phyloP scores from a whole-genome alignment of 257 asterid genomes.

The Solanum microdontum region DNA sequence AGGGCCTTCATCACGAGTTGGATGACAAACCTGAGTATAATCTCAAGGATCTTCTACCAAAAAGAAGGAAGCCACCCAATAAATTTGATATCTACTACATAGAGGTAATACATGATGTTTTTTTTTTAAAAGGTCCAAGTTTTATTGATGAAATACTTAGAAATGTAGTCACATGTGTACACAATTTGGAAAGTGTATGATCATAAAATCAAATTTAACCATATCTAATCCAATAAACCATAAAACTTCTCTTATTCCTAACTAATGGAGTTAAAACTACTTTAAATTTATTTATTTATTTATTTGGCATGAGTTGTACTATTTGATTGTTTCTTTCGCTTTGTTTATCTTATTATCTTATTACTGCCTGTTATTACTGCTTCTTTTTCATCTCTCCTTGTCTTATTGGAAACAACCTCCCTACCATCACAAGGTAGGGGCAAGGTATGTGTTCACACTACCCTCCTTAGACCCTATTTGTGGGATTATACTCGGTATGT shows the following conservation, averaged over 20 bases:
- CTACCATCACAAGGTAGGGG: background rate
- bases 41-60: slow-evolving; percentile 51
- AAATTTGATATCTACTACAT: slow-evolving; percentile 48
- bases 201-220: background rate
- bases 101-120: slow-evolving; percentile 32
- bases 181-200: background rate
- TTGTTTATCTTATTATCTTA: no score
- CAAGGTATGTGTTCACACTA: background rate
- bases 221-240: background rate
- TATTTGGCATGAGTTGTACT: background rate
- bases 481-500: background rate
- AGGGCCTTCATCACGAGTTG: slow-evolving; percentile 13
- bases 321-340: background rate
- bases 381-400: background rate
- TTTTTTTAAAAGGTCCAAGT: background rate
- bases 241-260: background rate
- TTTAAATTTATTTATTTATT: background rate
- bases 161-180: background rate
- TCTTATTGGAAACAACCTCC: background rate
- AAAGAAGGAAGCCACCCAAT: slow-evolving; percentile 26
- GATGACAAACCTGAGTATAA: slow-evolving; percentile 39
- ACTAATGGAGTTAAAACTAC: background rate
- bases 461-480: background rate
- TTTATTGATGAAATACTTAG: background rate
- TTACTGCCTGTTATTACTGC: background rate